Percentiles rank a stretch among this genome's conserved stretches.
phyloP scores from a whole-genome alignment of 768 basidiomycete genomes.

The Leccinum aurantiacum region DNA sequence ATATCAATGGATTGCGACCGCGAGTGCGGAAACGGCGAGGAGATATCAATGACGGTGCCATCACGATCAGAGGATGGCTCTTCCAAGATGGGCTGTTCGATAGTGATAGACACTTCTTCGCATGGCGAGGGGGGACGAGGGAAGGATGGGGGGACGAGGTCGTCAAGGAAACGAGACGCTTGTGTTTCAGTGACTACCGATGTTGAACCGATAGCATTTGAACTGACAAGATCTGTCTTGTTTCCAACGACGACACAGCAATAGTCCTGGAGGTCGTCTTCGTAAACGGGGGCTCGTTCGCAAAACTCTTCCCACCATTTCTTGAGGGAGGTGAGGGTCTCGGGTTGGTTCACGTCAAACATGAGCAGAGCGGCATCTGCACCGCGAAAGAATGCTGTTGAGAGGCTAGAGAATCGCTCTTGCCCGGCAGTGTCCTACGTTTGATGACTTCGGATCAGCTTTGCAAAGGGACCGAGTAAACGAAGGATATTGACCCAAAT shows the following conservation, averaged over 20 bases:
- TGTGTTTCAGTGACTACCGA: slow-evolving; percentile 39
- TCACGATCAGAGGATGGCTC: slow-evolving; percentile 9
- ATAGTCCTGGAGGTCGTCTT: slow-evolving; percentile 60
- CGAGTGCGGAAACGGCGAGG: slow-evolving; percentile 25
- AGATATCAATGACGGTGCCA: slow-evolving; percentile 15
- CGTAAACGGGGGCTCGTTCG: slow-evolving; percentile 60
- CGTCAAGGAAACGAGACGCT: slow-evolving; percentile 54
- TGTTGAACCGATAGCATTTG: slow-evolving; percentile 14
- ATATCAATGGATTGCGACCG: slow-evolving; percentile 27
- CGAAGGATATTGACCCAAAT: slow-evolving; percentile 51
- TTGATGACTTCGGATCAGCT: slow-evolving; percentile 5
- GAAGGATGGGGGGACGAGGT: slow-evolving; percentile 48
- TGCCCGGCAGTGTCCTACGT: slow-evolving; percentile 82
- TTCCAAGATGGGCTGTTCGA: slow-evolving; percentile 16
- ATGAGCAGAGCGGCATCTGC: slow-evolving; percentile 81
- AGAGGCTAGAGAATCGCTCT: slow-evolving; percentile 82
- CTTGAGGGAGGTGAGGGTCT: slow-evolving; percentile 55
- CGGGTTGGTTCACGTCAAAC: slow-evolving; percentile 73
- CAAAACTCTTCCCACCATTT: slow-evolving; percentile 84
- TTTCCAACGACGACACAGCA: slow-evolving; percentile 78
- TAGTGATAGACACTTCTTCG: slow-evolving; percentile 14
- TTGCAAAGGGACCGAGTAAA: background rate
- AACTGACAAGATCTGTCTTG: slow-evolving; percentile 60
- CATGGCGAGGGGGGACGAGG: slow-evolving; percentile 9
- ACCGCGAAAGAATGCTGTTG: slow-evolving; percentile 80